phyloP scores from a whole-genome alignment of 495 filamentous ascomycete genomes.

The Coniosporium apollinis region DNA sequence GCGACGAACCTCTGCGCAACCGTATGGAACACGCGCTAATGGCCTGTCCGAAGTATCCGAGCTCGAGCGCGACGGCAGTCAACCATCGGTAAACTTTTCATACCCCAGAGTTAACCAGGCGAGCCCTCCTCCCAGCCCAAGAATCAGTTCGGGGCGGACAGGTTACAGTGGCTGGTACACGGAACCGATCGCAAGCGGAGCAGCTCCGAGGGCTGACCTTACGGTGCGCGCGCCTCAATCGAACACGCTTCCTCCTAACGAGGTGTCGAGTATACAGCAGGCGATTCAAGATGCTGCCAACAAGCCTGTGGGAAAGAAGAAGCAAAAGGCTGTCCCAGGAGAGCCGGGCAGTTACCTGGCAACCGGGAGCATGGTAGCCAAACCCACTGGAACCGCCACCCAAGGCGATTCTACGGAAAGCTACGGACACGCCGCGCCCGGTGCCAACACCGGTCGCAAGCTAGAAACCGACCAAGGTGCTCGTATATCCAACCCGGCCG shows the following conservation, averaged over 20 bases:
- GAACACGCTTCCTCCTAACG: conserved; percentile 10
- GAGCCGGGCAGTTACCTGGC: conserved; percentile 31
- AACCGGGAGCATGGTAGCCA: conserved; percentile 19
- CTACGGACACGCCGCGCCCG: not conserved
- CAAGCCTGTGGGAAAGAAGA: conserved; percentile 37
- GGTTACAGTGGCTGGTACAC: too few species aligned
- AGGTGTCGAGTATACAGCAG: conserved; percentile 21
- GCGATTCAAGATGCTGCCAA: conserved; percentile 30
- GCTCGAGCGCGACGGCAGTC: conserved; percentile 39
- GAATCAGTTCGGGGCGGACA: too few species aligned
- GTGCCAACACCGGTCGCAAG: too few species aligned
- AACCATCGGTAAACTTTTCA: conserved; percentile 71
- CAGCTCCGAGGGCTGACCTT: not conserved
- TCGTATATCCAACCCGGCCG: too few species aligned
- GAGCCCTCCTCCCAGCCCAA: conserved; percentile 22
- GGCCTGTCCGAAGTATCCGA: conserved; percentile 28
- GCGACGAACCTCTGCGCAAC: conserved; percentile 4
- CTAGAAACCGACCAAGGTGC: too few species aligned
- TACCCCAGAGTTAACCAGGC: conserved; percentile 46
- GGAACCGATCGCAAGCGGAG: not conserved
- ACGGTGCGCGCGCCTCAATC: too few species aligned
- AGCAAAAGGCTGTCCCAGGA: conserved; percentile 25
- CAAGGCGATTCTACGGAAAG: conserved; percentile 11
- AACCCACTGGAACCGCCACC: conserved; percentile 25
- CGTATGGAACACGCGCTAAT: conserved; percentile 6